Evolutionary conservation across 164 flowering plant genomes (phyloP).

Genomic region (Liquidambar formosana): DNA sequence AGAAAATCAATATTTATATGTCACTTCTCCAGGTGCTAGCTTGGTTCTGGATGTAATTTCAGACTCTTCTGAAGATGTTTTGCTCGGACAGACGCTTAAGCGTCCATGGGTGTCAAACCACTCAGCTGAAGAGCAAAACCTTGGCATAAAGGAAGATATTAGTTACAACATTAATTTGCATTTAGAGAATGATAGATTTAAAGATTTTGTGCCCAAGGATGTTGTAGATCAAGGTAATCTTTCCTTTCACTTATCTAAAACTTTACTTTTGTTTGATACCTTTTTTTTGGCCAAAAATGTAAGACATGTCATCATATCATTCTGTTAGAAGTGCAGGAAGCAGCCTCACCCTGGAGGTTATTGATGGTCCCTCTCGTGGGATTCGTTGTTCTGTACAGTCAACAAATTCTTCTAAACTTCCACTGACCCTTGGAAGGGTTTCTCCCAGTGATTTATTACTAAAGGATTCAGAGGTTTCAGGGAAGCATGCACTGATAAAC

Average conservation of each 20-base stretch:
- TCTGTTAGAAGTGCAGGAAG: conserved; percentile 94
- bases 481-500: conserved; percentile 88
- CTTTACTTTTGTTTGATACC: neutral
- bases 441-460: conserved; percentile 71
- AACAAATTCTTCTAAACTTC: conserved; percentile 58
- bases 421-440: conserved; percentile 90
- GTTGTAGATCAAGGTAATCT: conserved; percentile 54
- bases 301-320: conserved; percentile 57
- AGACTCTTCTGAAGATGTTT: conserved; percentile 57
- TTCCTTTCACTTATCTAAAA: conserved; percentile 15
- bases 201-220: conserved; percentile 24
- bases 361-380: conserved; percentile 84
- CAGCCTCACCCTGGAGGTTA: conserved; percentile 78
- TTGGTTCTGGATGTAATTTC: conserved; percentile 57
- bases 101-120: conserved; percentile 31
- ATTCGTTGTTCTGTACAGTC: conserved; percentile 50
- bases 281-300: conserved; percentile 31
- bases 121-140: conserved; percentile 43
- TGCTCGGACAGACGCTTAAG: conserved; percentile 78
- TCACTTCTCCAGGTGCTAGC: conserved; percentile 50
- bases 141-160: conserved; percentile 37
- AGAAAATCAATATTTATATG: neutral
- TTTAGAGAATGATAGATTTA: conserved; percentile 25
- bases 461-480: conserved; percentile 92
- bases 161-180: conserved; percentile 21